Base-by-base conservation (phyloP, 306 rosid genomes). In the Cucurbita pepo region DNA sequence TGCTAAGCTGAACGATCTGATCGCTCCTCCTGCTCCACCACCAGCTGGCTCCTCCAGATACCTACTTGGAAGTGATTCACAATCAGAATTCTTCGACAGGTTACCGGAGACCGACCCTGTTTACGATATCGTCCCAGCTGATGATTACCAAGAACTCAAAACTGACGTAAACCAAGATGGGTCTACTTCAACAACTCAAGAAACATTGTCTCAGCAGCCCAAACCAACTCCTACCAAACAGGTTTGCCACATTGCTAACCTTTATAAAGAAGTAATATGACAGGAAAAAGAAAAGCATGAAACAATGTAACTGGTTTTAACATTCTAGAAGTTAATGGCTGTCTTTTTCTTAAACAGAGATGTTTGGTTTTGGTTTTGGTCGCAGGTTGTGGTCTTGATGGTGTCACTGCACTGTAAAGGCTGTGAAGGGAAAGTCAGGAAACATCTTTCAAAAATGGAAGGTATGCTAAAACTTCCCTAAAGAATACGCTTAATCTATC, bases 351-450 rank as follows among this genome's bases (percentile, higher is more conserved):
- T 37, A 37, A 66, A 64, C 5, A 19, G 72, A 65, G 5, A 21
- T 19, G 55, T 45, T 66, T 45, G 55, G 40, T 66, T 63, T 63
- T 60, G 55, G 40, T 66, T 64, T 64, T 66, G 71, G 36, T 65
- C 0, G 80, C 37, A 88, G 94, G 86, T 84, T 59, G 94, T 88
- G 69, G 88, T 82, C 34, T 57, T 88, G 82, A 77, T 85, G 83
- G 94, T 86, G 64, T 88, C 94, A 37, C 75, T 88, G 80, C 87
- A 88, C 71, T 86, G 94, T 82, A 86, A 76, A 81, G 94, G 86
- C 4, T 88, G 94, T 15, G 94, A 82, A 82, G 94, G 85, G 72
- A 88, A 88, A 86, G 78, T 88, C 6, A 81, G 88, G 73, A 88
- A 84, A 81, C 94, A 86, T 81, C 81, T 88, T 70, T 84, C 85